phyloP scores from a whole-genome alignment of 768 basidiomycete genomes.

The Suillus subaureus region DNA sequence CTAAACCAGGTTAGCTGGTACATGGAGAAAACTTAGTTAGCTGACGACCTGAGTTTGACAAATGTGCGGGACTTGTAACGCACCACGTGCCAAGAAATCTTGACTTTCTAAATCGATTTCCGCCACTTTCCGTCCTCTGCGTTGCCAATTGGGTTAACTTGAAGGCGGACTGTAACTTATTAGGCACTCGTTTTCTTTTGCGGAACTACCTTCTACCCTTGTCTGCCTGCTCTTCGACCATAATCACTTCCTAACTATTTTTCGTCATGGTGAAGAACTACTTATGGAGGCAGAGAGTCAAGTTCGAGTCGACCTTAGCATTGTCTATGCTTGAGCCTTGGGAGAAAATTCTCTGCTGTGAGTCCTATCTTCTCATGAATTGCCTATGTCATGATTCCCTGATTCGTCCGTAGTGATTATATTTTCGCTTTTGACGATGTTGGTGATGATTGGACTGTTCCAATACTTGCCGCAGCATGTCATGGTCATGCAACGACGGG shows the following conservation, averaged over 20 bases:
- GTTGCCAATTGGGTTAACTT: neutral
- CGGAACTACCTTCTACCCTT: neutral
- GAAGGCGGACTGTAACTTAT: constrained; percentile 6
- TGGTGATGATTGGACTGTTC: constrained; percentile 54
- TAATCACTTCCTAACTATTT: constrained; percentile 6
- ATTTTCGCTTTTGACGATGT: constrained; percentile 40
- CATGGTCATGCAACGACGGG: constrained; percentile 52
- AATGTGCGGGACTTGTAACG: neutral
- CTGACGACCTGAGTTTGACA: too few species aligned
- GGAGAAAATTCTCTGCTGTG: constrained; percentile 66
- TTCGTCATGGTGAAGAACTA: constrained; percentile 33
- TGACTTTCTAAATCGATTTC: constrained; percentile 4
- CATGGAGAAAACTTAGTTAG: too few species aligned
- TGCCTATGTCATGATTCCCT: neutral
- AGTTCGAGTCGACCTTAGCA: constrained; percentile 57
- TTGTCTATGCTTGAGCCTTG: constrained; percentile 68
- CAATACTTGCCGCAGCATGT: constrained; percentile 65
- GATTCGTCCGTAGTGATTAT: constrained; percentile 42
- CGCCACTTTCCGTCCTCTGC: neutral
- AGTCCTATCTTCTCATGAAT: constrained; percentile 27
- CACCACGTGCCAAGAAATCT: constrained; percentile 11
- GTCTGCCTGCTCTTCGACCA: neutral
- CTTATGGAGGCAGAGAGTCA: constrained; percentile 33
- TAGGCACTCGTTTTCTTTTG: neutral
- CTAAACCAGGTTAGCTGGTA: too few species aligned